Percentiles rank a stretch among this genome's conserved stretches.
Conservation (phyloP, 768 basidiomycete species). For the Lepiota venenata region DNA sequence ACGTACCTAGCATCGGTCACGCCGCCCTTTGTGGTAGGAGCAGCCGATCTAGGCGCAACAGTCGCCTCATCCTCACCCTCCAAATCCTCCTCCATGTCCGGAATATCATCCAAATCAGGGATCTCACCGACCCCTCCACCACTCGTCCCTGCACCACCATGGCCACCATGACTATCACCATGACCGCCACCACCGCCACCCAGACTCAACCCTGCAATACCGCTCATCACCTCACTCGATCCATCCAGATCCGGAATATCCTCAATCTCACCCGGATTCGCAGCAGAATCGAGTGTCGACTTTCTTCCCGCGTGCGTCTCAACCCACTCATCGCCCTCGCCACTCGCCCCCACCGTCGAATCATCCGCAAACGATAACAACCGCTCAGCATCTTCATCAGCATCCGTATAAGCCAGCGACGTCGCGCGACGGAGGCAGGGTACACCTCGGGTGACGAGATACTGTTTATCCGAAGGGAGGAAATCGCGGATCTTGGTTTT, state of each 20-base stretch:
- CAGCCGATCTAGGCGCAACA: conserved; percentile 48
- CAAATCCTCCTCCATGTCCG: conserved; percentile 65
- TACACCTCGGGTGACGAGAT: conserved; percentile 93
- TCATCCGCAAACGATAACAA: conserved; percentile 76
- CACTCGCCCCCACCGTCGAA: conserved; percentile 41
- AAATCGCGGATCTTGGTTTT: conserved; percentile 83
- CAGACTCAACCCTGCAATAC: conserved; percentile 46
- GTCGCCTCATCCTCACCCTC: conserved; percentile 89
- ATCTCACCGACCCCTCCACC: conserved; percentile 91
- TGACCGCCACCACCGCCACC: conserved; percentile 25
- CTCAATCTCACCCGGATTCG: conserved; percentile 77
- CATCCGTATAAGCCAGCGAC: conserved; percentile 90
- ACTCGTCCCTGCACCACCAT: conserved; percentile 8
- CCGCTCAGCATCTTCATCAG: conserved; percentile 94
- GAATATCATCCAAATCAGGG: conserved; percentile 85
- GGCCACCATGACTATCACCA: conserved; percentile 3
- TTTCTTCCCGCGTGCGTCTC: conserved; percentile 91
- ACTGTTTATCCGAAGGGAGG: conserved; percentile 95
- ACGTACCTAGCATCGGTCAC: conserved; percentile 50
- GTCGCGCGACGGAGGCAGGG: conserved; percentile 94
- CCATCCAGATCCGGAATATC: conserved; percentile 84
- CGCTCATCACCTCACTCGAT: conserved; percentile 38
- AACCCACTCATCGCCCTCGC: conserved; percentile 91
- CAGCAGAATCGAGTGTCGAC: conserved; percentile 44
- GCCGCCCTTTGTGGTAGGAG: conserved; percentile 17